Conservation (phyloP, 2,329 filamentous ascomycete species). For the Teratosphaeria viscida region DNA sequence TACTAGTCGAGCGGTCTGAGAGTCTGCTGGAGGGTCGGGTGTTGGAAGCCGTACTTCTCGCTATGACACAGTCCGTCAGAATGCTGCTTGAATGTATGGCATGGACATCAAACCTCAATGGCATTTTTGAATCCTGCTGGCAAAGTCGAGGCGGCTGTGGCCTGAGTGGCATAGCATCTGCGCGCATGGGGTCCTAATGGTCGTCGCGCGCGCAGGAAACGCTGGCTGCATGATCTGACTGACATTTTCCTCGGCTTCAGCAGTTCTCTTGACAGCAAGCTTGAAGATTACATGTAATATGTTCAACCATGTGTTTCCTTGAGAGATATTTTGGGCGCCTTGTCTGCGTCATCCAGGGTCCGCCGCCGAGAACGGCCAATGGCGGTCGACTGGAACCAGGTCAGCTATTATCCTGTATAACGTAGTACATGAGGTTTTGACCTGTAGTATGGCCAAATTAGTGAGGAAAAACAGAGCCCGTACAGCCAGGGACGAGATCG, state of each 20-base stretch:
- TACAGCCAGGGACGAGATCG: too few species aligned
- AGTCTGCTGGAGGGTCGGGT: slow-evolving; percentile 63
- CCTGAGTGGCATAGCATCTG: slow-evolving; percentile 27
- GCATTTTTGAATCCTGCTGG: slow-evolving; percentile 31
- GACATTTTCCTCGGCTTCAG: slow-evolving; percentile 8
- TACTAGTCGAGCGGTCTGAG: slow-evolving; percentile 63
- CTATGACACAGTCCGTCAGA: slow-evolving; percentile 19
- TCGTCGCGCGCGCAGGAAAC: slow-evolving; percentile 9
- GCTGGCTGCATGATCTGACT: slow-evolving; percentile 13
- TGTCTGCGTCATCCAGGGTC: not conserved
- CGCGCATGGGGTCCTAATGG: slow-evolving; percentile 3
- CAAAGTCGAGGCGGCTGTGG: slow-evolving; percentile 31
- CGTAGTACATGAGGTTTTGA: too few species aligned
- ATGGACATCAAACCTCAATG: slow-evolving; percentile 27
- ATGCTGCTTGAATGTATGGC: not conserved
- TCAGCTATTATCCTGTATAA: too few species aligned
- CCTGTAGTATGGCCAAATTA: too few species aligned
- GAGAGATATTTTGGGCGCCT: not conserved
- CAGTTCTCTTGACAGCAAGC: not conserved
- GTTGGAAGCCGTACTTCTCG: slow-evolving; percentile 48
- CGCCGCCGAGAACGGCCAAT: not conserved
- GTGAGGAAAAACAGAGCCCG: too few species aligned
- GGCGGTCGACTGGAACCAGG: too few species aligned
- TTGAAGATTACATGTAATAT: not conserved
- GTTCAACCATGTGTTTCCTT: not conserved